Conservation (phyloP, 2,329 filamentous ascomycete genomes). For the Fusarium burgessii region DNA sequence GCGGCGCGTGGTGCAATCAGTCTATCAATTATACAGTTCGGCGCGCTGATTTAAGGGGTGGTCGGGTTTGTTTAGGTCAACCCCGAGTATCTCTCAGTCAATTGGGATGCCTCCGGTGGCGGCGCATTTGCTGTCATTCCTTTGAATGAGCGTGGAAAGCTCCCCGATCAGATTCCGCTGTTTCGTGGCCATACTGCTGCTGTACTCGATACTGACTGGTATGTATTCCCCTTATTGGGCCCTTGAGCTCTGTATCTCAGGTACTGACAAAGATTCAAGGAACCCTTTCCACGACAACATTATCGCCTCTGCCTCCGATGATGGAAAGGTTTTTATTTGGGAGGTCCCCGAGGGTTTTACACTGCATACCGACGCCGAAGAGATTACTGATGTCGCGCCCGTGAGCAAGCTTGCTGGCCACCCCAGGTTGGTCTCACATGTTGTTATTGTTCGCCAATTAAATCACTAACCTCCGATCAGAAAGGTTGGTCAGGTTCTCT, state of each 20-base stretch:
- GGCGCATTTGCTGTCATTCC: slow-evolving; percentile 98
- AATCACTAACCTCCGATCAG: slow-evolving; percentile 59
- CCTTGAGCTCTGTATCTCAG: slow-evolving; percentile 11
- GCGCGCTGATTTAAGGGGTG: slow-evolving; percentile 45
- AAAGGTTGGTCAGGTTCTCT: slow-evolving; percentile 97
- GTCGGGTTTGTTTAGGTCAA: slow-evolving; percentile 74
- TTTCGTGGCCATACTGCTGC: slow-evolving; percentile 96
- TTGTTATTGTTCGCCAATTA: not conserved
- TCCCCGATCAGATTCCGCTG: slow-evolving; percentile 92
- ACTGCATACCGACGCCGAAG: slow-evolving; percentile 85
- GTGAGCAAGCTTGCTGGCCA: slow-evolving; percentile 87
- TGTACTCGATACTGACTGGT: slow-evolving; percentile 98
- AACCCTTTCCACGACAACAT: slow-evolving; percentile 96
- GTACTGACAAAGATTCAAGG: slow-evolving; percentile 61
- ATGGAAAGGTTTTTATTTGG: slow-evolving; percentile 98
- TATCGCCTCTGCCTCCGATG: slow-evolving; percentile 93
- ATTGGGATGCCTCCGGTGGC: slow-evolving; percentile 97
- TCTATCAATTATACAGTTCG: slow-evolving; percentile 27
- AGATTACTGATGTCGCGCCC: slow-evolving; percentile 83
- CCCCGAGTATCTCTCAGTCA: slow-evolving; percentile 94
- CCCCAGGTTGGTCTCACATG: slow-evolving; percentile 71
- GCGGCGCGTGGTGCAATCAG: slow-evolving; percentile 27
- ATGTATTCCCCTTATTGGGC: slow-evolving; percentile 48
- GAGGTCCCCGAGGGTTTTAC: slow-evolving; percentile 90
- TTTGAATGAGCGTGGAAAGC: slow-evolving; percentile 86